These are phyloP conservation scores for Penicillium sp. DNA, from an alignment of 2,329 filamentous ascomycete species.

Conservation along the genomic window DNA sequence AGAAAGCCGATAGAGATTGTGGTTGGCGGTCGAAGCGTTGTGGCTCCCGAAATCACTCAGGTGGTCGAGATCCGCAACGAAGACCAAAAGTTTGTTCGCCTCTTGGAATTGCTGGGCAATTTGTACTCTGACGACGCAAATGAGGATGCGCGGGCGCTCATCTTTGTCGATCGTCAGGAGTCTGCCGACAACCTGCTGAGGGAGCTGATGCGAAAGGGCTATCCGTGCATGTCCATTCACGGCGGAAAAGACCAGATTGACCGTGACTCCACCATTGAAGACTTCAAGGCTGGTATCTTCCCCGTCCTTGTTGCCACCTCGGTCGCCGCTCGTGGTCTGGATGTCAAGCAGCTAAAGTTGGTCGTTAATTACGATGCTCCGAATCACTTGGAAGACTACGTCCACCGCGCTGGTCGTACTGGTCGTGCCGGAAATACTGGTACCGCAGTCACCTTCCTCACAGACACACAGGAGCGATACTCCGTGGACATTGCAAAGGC, in stretches of 20 bases:
- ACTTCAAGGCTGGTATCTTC: constrained; percentile 89
- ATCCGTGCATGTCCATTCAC: constrained; percentile 90
- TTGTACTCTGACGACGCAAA: constrained; percentile 73
- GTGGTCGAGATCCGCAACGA: constrained; percentile 86
- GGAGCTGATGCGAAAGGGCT: constrained; percentile 79
- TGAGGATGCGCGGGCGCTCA: constrained; percentile 84
- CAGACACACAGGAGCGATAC: constrained; percentile 87
- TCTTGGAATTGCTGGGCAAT: constrained; percentile 84
- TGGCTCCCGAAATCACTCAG: constrained; percentile 77
- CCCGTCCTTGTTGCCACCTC: constrained; percentile 93
- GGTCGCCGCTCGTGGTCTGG: constrained; percentile 89
- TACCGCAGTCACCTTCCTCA: constrained; percentile 92
- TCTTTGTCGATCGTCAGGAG: constrained; percentile 92
- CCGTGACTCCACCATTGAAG: constrained; percentile 85
- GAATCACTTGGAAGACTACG: constrained; percentile 94
- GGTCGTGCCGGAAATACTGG: constrained; percentile 93
- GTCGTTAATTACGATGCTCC: constrained; percentile 95
- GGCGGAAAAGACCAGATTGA: constrained; percentile 93
- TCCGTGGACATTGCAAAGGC: constrained; percentile 87
- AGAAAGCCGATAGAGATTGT: constrained; percentile 86
- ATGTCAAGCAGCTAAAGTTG: constrained; percentile 93
- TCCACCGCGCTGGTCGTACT: constrained; percentile 90
- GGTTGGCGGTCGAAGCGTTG: constrained; percentile 78
- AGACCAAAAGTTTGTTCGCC: constrained; percentile 76
- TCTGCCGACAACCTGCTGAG: constrained; percentile 79